phyloP scores from a whole-genome alignment of 306 rosid genomes.

The Mucuna pruriens region DNA sequence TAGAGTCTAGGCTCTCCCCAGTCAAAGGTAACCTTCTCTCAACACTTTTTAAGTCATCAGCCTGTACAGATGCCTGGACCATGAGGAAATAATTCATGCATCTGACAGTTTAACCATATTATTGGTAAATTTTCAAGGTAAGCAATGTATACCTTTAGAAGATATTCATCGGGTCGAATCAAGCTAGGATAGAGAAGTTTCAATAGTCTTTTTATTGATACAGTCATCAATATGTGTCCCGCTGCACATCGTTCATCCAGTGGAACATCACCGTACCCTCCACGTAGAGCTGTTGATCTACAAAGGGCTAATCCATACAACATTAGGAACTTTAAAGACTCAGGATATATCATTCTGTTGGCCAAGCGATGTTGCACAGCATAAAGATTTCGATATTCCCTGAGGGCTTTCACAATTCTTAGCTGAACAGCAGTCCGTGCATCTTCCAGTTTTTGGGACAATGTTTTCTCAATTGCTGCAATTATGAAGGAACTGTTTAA shows the following conservation, averaged over 20 bases:
- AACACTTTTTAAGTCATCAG: constrained; percentile 57
- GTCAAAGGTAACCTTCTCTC: constrained; percentile 83
- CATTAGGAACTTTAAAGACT: constrained; percentile 77
- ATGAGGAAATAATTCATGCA: constrained; percentile 41
- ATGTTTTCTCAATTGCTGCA: constrained; percentile 93
- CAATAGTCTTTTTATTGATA: constrained; percentile 81
- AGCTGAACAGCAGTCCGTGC: constrained; percentile 81
- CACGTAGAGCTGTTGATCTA: constrained; percentile 87
- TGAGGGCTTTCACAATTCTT: constrained; percentile 83
- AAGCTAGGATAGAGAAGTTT: constrained; percentile 88
- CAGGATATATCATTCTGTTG: constrained; percentile 93
- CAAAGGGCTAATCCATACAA: constrained; percentile 89
- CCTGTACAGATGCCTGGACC: constrained; percentile 58
- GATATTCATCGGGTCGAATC: constrained; percentile 81
- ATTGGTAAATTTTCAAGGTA: constrained; percentile 18
- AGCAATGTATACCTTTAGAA: constrained; percentile 64
- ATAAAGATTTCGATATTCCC: constrained; percentile 86
- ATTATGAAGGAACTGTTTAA: constrained; percentile 44
- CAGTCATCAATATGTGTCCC: constrained; percentile 84
- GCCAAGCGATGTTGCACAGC: constrained; percentile 95
- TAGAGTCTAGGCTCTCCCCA: constrained; percentile 85
- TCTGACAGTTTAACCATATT: constrained; percentile 2
- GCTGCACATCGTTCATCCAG: constrained; percentile 94
- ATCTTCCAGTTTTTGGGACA: constrained; percentile 88
- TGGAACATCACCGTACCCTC: constrained; percentile 79